phyloP scores from a whole-genome alignment of 192 early-diverging fungal genomes.

The Linnemannia elongata region DNA sequence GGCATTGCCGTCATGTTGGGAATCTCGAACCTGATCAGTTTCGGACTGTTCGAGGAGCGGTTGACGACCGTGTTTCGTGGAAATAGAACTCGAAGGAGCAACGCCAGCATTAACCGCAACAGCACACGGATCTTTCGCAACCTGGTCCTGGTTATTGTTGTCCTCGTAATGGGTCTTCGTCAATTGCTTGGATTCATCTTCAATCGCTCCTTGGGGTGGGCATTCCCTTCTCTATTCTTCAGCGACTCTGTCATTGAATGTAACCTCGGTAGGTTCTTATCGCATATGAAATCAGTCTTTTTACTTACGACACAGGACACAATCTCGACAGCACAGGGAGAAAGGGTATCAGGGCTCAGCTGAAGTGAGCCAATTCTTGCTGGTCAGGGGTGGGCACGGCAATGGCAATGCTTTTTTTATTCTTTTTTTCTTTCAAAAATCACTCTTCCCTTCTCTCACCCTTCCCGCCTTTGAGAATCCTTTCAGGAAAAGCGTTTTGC shows the following conservation, averaged over 20 bases:
- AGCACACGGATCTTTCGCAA: constrained; percentile 52
- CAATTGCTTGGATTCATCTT: constrained; percentile 59
- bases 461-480: background rate
- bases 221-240: constrained; percentile 62
- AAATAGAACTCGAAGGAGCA: background rate
- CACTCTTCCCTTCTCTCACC: background rate
- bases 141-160: constrained; percentile 35
- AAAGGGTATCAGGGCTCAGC: too few species aligned
- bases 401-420: background rate
- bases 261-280: constrained; percentile 60
- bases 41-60: constrained; percentile 66
- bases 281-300: background rate
- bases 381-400: too few species aligned
- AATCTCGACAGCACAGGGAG: too few species aligned
- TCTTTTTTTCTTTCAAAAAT: background rate
- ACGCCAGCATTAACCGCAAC: constrained; percentile 3
- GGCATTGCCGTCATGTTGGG: constrained; percentile 35
- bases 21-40: constrained; percentile 60
- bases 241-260: constrained; percentile 66
- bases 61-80: constrained; percentile 57
- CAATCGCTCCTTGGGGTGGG: constrained; percentile 63
- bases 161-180: constrained; percentile 36
- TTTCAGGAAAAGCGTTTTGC: background rate
- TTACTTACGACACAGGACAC: background rate
- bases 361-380: too few species aligned